Evolutionary conservation across 1,284 basidiomycete species (phyloP).

Genomic region (Ceratobasidium sp.): DNA sequence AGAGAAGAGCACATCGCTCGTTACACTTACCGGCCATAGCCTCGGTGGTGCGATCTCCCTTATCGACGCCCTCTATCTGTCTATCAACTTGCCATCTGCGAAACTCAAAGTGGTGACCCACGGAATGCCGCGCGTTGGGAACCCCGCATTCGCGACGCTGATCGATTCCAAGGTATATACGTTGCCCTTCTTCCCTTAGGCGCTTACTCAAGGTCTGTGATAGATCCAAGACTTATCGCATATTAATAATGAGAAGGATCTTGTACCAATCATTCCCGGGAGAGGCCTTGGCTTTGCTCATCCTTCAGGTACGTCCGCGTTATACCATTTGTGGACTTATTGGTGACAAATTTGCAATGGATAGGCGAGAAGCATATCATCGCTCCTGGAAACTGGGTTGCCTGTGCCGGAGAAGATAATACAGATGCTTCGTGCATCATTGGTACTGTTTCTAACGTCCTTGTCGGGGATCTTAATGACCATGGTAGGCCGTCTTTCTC

Average conservation of each 20-base stretch:
- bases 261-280: slow-evolving; percentile 24
- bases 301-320: slow-evolving; percentile 28
- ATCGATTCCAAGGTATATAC: slow-evolving; percentile 30
- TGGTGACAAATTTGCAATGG: slow-evolving; percentile 34
- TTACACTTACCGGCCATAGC: slow-evolving; percentile 42
- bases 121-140: slow-evolving; percentile 42
- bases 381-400: slow-evolving; percentile 39
- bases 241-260: slow-evolving; percentile 34
- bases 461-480: slow-evolving; percentile 34
- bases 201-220: neutral
- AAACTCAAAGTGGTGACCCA: slow-evolving; percentile 39
- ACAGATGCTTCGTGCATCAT: slow-evolving; percentile 40
- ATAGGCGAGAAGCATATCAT: slow-evolving; percentile 38
- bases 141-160: slow-evolving; percentile 39
- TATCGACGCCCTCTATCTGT: slow-evolving; percentile 37
- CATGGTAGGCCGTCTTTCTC: slow-evolving; percentile 28
- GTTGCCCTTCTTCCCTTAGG: neutral
- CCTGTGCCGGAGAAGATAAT: slow-evolving; percentile 42
- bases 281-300: slow-evolving; percentile 40
- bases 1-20: slow-evolving; percentile 23
- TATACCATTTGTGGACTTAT: slow-evolving; percentile 11
- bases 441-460: slow-evolving; percentile 39
- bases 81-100: slow-evolving; percentile 40
- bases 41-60: slow-evolving; percentile 38
- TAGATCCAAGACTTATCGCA: slow-evolving; percentile 23